Base-by-base conservation (phyloP, 768 basidiomycete species). In the Leccinum pellstonianum region DNA sequence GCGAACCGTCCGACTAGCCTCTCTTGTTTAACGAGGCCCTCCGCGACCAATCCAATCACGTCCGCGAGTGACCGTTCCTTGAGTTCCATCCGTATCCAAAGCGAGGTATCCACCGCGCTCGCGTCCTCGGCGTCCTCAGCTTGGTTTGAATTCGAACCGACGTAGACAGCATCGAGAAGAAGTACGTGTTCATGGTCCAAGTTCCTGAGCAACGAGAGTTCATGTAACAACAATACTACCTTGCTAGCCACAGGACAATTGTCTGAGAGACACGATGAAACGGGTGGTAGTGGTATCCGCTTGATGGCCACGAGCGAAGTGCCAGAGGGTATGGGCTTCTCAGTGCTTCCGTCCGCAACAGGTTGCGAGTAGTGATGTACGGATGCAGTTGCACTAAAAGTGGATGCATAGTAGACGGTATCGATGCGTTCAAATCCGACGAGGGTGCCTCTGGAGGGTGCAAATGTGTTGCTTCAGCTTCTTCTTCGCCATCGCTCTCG, bases 41-140 rank as follows among this genome's bases (percentile, higher is more conserved):
- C 78, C 12, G 76, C 81, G 7, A 83, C 83, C 19, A 92, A 72
- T 15, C 78, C 83, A 15, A 93, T 79, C 50, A 94, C 81, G 70
- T 94, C 92, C 65, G 92, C 92, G 64, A 94, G 76, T 69, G 90
- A 92, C 62, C 91, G 80, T 66, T 92, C 90, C 91, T 93, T 92
- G 33, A 93, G 82, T 71, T 93, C 91, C 92, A 94, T 94, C 62
- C 87, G 78, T 52, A 94, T 87, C 92, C 92, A 94, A 38, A 94
- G 73, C 59, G 85, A 81, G 62, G 84, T 83, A 58, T 86, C 86
- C 21, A 75, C 63, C 7, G 29, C 35, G 4, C 31, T 27, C 4
- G 61, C 55, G 27, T 52, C 57, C 21, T 55, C 54, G 3, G 15
- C 17, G 29, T 59, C 59, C 55, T 77, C 77, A 48, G 75, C 76